Percentiles rank a stretch among this genome's conserved stretches.
Conservation (phyloP, 2,329 filamentous ascomycete species). For the Aspergillus ochraceus region DNA sequence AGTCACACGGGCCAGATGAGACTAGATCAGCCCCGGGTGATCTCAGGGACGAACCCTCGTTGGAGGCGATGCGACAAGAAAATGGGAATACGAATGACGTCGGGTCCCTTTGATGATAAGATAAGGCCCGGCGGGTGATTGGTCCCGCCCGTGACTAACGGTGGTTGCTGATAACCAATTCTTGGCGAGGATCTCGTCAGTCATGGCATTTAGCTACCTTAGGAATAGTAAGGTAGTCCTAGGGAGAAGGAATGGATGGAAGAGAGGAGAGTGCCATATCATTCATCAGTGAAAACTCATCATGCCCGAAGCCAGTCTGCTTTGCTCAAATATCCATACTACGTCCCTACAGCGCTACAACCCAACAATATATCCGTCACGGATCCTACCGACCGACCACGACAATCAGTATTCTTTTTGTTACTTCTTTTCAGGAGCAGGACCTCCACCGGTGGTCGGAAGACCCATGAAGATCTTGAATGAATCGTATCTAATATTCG, state of each 20-base stretch:
- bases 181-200: neutral
- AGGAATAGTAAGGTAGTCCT: no score
- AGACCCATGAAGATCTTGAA: conserved; percentile 90
- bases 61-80: neutral
- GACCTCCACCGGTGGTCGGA: conserved; percentile 73
- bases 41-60: neutral
- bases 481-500: conserved; percentile 58
- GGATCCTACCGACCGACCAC: neutral
- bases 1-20: neutral
- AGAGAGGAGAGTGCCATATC: neutral
- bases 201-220: neutral
- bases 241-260: neutral
- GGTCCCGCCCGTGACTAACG: conserved; percentile 23
- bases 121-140: conserved; percentile 24
- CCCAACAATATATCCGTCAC: neutral
- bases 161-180: conserved; percentile 20
- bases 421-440: conserved; percentile 52
- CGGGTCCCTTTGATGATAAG: conserved; percentile 28
- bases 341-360: neutral
- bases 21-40: neutral
- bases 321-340: neutral
- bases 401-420: conserved; percentile 3
- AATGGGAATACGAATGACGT: conserved; percentile 10
- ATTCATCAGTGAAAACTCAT: neutral
- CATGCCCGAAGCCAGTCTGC: neutral